These are phyloP conservation scores for Fonsecaea erecta DNA, from an alignment of 2,329 filamentous ascomycete species.

Conservation along the genomic window DNA sequence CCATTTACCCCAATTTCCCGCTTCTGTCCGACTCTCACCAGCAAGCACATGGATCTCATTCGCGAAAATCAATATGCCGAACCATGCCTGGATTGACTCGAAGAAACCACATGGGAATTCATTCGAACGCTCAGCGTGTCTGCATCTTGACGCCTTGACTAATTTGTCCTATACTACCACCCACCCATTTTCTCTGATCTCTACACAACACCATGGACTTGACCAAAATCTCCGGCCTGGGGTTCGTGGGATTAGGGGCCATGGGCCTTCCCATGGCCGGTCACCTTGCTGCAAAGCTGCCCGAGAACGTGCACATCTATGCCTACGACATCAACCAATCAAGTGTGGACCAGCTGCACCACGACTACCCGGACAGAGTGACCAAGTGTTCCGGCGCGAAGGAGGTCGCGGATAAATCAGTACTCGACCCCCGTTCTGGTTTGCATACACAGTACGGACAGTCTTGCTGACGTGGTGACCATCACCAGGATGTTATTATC, in stretches of 20 bases:
- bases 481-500: slow-evolving; percentile 43
- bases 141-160: neutral
- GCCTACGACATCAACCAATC: slow-evolving; percentile 56
- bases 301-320: slow-evolving; percentile 50
- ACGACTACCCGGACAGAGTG: slow-evolving; percentile 48
- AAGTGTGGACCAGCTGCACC: slow-evolving; percentile 50
- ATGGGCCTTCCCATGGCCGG: slow-evolving; percentile 61
- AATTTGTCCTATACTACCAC: neutral
- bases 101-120: neutral
- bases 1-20: neutral
- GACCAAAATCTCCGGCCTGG: slow-evolving; percentile 31
- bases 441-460: too few species aligned
- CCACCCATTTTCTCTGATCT: too few species aligned
- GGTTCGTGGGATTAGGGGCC: slow-evolving; percentile 61
- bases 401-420: slow-evolving; percentile 57
- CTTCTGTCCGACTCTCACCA: neutral
- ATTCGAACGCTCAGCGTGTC: neutral
- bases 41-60: neutral
- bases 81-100: neutral
- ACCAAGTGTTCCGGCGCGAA: slow-evolving; percentile 50
- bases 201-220: slow-evolving; percentile 23
- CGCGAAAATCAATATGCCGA: neutral
- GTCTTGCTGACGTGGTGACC: slow-evolving; percentile 12
- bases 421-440: slow-evolving; percentile 40
- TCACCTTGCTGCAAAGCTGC: slow-evolving; percentile 56